phyloP scores from a whole-genome alignment of 2,329 filamentous ascomycete species.

The Epichloe sylvatica region DNA sequence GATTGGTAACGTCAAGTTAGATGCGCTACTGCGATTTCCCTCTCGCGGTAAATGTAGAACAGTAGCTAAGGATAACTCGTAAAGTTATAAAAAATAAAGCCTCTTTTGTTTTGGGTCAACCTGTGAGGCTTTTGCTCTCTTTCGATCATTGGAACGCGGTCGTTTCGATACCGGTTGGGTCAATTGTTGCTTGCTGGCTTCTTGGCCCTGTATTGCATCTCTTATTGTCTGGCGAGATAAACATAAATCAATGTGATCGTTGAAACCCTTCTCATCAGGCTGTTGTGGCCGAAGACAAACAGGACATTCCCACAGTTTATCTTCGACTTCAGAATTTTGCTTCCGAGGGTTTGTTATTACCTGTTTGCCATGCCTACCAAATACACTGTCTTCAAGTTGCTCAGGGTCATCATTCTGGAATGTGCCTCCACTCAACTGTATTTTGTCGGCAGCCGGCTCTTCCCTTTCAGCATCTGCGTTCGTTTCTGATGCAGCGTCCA shows the following conservation, averaged over 20 bases:
- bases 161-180: constrained; percentile 26
- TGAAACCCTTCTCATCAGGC: constrained; percentile 65
- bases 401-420: background rate
- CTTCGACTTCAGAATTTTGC: constrained; percentile 15
- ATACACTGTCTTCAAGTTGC: background rate
- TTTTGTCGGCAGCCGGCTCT: constrained; percentile 48
- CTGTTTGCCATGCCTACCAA: constrained; percentile 34
- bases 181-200: constrained; percentile 13
- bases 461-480: constrained; percentile 43
- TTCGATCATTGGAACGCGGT: constrained; percentile 23
- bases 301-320: constrained; percentile 69
- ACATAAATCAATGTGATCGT: constrained; percentile 85
- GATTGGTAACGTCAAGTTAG: background rate
- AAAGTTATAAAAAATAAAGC: constrained; percentile 33
- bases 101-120: constrained; percentile 36
- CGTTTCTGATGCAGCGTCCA: constrained; percentile 19
- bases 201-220: constrained; percentile 54
- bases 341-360: constrained; percentile 32
- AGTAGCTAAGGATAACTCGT: background rate
- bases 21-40: background rate
- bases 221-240: constrained; percentile 76
- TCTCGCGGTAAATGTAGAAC: background rate
- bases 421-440: background rate
- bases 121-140: constrained; percentile 20
- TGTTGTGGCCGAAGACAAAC: constrained; percentile 68